Conservation (phyloP, 345 rosid species). For the Viola odorata region DNA sequence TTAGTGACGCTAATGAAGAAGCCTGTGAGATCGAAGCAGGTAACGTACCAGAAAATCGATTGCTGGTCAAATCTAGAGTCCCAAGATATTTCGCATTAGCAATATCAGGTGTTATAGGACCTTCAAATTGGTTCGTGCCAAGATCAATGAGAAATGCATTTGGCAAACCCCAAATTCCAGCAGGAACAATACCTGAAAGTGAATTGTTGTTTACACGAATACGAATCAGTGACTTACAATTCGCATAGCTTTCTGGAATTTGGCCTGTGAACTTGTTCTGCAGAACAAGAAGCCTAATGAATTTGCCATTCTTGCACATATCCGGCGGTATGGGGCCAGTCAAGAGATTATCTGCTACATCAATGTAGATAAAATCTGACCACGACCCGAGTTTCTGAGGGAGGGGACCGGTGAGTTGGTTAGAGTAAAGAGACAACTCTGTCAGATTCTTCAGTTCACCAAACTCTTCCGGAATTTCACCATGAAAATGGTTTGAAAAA, state of each 20-base stretch:
- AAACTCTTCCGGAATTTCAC: slow-evolving; percentile 62
- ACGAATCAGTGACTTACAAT: slow-evolving; percentile 53
- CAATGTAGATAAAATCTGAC: slow-evolving; percentile 42
- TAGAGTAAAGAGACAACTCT: slow-evolving; percentile 53
- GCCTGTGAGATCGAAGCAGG: slow-evolving; percentile 51
- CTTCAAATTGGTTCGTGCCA: slow-evolving; percentile 52
- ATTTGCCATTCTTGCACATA: slow-evolving; percentile 66
- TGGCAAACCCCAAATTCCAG: slow-evolving; percentile 75
- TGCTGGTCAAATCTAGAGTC: slow-evolving; percentile 38
- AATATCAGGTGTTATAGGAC: slow-evolving; percentile 44
- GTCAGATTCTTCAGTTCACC: slow-evolving; percentile 54
- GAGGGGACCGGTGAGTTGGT: slow-evolving; percentile 62
- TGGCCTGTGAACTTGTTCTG: slow-evolving; percentile 62
- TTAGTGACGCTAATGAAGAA: slow-evolving; percentile 46
- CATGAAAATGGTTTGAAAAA: slow-evolving; percentile 52
- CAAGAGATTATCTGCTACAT: slow-evolving; percentile 69
- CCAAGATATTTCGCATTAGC: slow-evolving; percentile 58
- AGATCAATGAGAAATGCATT: slow-evolving; percentile 55
- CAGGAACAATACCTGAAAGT: slow-evolving; percentile 53
- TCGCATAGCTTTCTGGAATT: slow-evolving; percentile 48
- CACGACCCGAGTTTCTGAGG: slow-evolving; percentile 64
- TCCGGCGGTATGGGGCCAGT: slow-evolving; percentile 75
- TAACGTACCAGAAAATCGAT: slow-evolving; percentile 54
- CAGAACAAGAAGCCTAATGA: slow-evolving; percentile 51
- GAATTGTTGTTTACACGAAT: slow-evolving; percentile 60